phyloP scores from a whole-genome alignment of 2,329 filamentous ascomycete genomes.

The Pseudogymnoascus sp. region DNA sequence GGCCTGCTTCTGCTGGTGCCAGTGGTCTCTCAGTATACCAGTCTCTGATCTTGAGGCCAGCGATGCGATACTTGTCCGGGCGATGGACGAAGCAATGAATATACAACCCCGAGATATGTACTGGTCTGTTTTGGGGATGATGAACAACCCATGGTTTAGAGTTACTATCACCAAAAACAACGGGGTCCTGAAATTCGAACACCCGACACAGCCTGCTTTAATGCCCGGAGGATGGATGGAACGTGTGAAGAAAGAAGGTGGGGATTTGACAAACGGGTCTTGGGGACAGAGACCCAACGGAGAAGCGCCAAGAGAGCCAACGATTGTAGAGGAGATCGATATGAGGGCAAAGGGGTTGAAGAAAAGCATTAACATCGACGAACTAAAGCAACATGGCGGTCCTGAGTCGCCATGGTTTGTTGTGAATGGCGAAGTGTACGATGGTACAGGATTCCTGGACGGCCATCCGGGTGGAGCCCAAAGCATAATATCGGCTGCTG shows the following conservation, averaged over 20 bases:
- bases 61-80: conserved; percentile 71
- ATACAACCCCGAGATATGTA: conserved; percentile 90
- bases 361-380: conserved; percentile 59
- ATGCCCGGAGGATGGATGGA: conserved; percentile 91
- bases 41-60: conserved; percentile 55
- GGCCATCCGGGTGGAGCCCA: conserved; percentile 80
- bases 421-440: conserved; percentile 80
- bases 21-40: conserved; percentile 71
- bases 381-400: conserved; percentile 61
- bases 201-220: conserved; percentile 75
- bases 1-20: conserved; percentile 83
- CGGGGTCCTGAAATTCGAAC: conserved; percentile 67
- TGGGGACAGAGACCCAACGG: conserved; percentile 67
- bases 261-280: conserved; percentile 71
- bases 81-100: conserved; percentile 87
- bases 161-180: conserved; percentile 67
- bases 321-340: conserved; percentile 57
- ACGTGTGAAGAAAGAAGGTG: conserved; percentile 73
- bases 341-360: conserved; percentile 68
- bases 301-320: conserved; percentile 41
- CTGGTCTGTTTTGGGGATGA: conserved; percentile 93
- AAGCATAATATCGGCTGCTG: conserved; percentile 78
- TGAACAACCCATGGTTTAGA: conserved; percentile 95
- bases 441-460: conserved; percentile 73
- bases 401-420: conserved; percentile 77